phyloP scores from a whole-genome alignment of 2,329 filamentous ascomycete species.

The Fusarium sp. region DNA sequence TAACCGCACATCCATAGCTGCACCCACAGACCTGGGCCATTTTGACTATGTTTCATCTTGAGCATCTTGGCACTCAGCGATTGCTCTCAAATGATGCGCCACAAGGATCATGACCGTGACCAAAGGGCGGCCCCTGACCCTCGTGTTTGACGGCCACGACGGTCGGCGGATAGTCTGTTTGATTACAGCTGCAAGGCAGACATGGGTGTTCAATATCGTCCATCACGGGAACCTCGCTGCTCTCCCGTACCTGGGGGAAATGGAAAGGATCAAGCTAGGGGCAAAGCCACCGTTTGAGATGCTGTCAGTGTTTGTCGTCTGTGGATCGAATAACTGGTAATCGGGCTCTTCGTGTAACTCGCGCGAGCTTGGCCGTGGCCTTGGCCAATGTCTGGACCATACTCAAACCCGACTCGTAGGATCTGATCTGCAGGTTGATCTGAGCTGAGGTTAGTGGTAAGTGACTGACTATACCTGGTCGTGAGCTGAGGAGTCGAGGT shows the following conservation, averaged over 20 bases:
- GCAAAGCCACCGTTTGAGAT: constrained; percentile 46
- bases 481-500: constrained; percentile 24
- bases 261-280: constrained; percentile 33
- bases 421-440: constrained; percentile 28
- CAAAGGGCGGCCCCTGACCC: constrained; percentile 12
- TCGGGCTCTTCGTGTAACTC: constrained; percentile 37
- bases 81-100: constrained; percentile 32
- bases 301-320: constrained; percentile 30
- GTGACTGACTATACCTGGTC: constrained; percentile 6
- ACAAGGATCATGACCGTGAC: constrained; percentile 25
- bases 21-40: constrained; percentile 12
- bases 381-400: constrained; percentile 16
- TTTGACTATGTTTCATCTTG: constrained; percentile 38
- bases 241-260: constrained; percentile 12
- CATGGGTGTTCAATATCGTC: constrained; percentile 15
- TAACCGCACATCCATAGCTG: constrained; percentile 5
- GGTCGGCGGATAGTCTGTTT: constrained; percentile 22
- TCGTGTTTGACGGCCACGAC: constrained; percentile 24
- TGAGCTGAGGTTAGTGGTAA: constrained; percentile 18
- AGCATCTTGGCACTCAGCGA: constrained; percentile 35
- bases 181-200: constrained; percentile 19
- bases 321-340: constrained; percentile 12
- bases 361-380: constrained; percentile 5
- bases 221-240: neutral
- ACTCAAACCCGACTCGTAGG: constrained; percentile 4